These are phyloP conservation scores for Penicillium sp. DNA, from an alignment of 2,329 filamentous ascomycete genomes.

Conservation along the genomic window DNA sequence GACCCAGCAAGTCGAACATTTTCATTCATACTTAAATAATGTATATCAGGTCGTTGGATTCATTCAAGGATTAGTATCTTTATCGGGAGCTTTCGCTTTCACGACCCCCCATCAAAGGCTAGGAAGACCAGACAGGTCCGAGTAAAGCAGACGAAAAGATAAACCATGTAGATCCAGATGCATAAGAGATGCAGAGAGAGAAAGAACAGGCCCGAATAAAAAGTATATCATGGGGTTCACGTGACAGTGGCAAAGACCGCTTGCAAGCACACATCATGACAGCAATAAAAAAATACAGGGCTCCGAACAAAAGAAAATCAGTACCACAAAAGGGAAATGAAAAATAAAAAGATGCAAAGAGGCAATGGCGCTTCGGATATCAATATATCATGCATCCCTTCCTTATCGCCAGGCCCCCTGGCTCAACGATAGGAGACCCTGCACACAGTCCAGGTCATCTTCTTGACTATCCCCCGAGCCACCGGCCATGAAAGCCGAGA, in stretches of 20 bases:
- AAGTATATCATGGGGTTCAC: constrained; percentile 22
- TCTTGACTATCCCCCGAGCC: constrained; percentile 61
- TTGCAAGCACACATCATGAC: constrained; percentile 31
- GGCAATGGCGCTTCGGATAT: constrained; percentile 7
- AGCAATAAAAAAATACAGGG: constrained; percentile 14
- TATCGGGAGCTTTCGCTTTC: constrained; percentile 8
- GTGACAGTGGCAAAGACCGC: constrained; percentile 28
- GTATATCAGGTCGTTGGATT: constrained; percentile 15
- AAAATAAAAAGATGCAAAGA: constrained; percentile 7
- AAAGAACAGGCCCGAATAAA: constrained; percentile 3
- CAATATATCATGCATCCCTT: constrained; percentile 28
- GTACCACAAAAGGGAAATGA: constrained; percentile 26
- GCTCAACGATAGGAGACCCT: constrained; percentile 82
- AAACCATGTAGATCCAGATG: not conserved
- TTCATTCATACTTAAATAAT: constrained; percentile 6
- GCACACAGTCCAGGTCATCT: constrained; percentile 82
- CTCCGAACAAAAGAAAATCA: constrained; percentile 23
- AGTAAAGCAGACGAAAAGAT: not conserved
- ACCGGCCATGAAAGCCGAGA: constrained; percentile 71
- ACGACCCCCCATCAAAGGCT: not conserved
- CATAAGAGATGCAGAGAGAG: constrained; percentile 1
- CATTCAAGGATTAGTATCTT: constrained; percentile 27
- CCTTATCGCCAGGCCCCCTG: constrained; percentile 82
- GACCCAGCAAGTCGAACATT: not conserved
- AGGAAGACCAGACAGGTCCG: not conserved